These are phyloP conservation scores for Starmera pachycereana DNA, from an alignment of 805 yeast genomes.

Conservation along the genomic window DNA sequence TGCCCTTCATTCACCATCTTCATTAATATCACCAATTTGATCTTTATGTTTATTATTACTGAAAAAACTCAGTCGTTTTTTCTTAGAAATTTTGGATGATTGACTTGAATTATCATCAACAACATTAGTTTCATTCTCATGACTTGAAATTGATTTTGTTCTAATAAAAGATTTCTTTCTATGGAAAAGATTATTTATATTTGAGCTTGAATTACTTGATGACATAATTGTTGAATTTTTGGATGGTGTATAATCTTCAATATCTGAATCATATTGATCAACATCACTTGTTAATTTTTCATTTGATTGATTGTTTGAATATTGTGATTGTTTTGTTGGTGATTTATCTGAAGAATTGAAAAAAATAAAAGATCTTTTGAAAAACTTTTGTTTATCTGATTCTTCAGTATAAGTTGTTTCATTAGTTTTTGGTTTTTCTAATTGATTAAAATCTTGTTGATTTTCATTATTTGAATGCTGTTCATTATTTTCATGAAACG, in stretches of 20 bases:
- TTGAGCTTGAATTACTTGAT: slow-evolving; percentile 3
- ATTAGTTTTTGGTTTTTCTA: slow-evolving; percentile 1
- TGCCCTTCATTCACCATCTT: no score
- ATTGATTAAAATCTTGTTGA: neutral
- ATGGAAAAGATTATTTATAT: slow-evolving; percentile 10
- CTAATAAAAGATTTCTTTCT: neutral
- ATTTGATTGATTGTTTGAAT: slow-evolving; percentile 1
- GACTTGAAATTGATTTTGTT: slow-evolving; percentile 9
- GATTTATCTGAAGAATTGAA: slow-evolving; percentile 14
- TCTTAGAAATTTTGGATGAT: slow-evolving; percentile 8
- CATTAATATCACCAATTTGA: slow-evolving; percentile 10
- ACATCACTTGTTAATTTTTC: slow-evolving; percentile 2
- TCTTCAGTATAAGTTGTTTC: neutral
- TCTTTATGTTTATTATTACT: slow-evolving; percentile 6
- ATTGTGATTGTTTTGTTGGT: slow-evolving; percentile 8
- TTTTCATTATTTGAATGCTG: slow-evolving; percentile 1
- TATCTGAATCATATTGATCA: slow-evolving; percentile 1
- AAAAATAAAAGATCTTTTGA: slow-evolving; percentile 18
- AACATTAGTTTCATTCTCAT: neutral
- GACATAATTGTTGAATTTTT: no score
- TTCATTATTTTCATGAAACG: slow-evolving; percentile 3
- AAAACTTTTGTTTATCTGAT: neutral
- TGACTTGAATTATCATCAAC: slow-evolving; percentile 6
- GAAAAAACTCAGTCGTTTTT: slow-evolving; percentile 15
- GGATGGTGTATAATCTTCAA: slow-evolving; percentile 11